Evolutionary conservation across 805 yeast species (phyloP).

Genomic region (Ogataea henricii): DNA sequence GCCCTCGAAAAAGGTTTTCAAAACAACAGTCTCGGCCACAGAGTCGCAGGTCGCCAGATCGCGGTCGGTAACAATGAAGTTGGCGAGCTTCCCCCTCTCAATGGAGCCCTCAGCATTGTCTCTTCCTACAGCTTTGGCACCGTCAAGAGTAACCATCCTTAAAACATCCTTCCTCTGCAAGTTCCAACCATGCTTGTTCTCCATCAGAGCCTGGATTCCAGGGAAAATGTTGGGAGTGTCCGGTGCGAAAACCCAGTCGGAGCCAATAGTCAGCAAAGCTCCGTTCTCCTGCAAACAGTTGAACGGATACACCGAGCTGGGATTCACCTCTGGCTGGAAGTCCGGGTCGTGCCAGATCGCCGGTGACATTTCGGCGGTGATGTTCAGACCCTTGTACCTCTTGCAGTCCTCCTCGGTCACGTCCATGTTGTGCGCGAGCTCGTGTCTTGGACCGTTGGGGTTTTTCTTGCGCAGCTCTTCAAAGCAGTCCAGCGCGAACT

Average conservation of each 20-base stretch:
- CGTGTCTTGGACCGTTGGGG: constrained; percentile 30
- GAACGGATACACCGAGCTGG: constrained; percentile 31
- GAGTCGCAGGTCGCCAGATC: constrained; percentile 23
- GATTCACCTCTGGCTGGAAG: constrained; percentile 30
- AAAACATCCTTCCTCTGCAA: constrained; percentile 27
- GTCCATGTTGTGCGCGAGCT: constrained; percentile 32
- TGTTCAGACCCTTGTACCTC: constrained; percentile 24
- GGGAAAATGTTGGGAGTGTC: constrained; percentile 32
- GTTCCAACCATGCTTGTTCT: constrained; percentile 31
- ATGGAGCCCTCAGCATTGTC: constrained; percentile 26
- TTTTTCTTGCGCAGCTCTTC: constrained; percentile 27
- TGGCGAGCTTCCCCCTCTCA: constrained; percentile 28
- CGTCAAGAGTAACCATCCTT: constrained; percentile 28
- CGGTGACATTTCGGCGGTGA: constrained; percentile 33
- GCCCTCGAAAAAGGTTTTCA: constrained; percentile 30
- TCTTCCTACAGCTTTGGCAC: constrained; percentile 27
- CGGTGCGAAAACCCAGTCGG: constrained; percentile 34
- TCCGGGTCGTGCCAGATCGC: constrained; percentile 32
- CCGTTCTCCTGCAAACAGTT: constrained; percentile 26
- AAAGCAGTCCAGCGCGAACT: constrained; percentile 29
- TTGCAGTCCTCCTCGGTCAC: constrained; percentile 27
- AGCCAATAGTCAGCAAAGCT: constrained; percentile 30
- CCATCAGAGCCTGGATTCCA: constrained; percentile 30
- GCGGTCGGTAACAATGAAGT: constrained; percentile 28
- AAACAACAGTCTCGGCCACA: constrained; percentile 26